Evolutionary conservation across 306 rosid genomes (phyloP), one percentile per base, ranked within the genome.

Genomic region (Castanopsis chinensis): DNA sequence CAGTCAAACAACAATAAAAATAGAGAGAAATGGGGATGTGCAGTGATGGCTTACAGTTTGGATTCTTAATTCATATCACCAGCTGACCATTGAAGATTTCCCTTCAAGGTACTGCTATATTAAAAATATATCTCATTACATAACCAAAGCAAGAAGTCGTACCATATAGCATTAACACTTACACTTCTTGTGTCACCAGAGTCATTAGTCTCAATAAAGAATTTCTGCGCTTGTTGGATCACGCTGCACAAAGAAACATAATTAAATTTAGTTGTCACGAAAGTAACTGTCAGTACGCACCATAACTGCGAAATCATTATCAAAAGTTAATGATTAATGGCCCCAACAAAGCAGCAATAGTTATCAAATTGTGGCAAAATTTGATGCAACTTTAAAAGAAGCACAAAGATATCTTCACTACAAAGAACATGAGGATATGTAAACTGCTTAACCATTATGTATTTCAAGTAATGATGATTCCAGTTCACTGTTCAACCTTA

Each of bases 191-290:
- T 73, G 82, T 90, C 93, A 72, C 76, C 83, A 65, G 97, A 67
- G 72, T 94, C 97, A 70, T 80, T 76, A 70, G 71, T 85, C 91
- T 91, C 97, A 69, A 84, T 59, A 71, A 91, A 82, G 74, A 85
- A 86, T 74, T 87, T 94, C 69, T 94, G 97, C 30, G 89, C 86
- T 88, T 94, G 97, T 80, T 91, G 94, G 80, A 92, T 92, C 80
- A 86, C 83, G 76, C 98, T 94, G 94, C 92, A 83, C 28, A 71
- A 84, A 79, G 58, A 79, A 28, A 74, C 53, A 33, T 10, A 71
- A 65, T 63, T 57, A 55, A 71, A 27, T 23, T 59, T 76, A 75
- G 81, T 60, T 80, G 17, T 61, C 30, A 76, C 69, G 69, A 68
- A 73, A 80, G 83, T 20, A 82, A 82, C 68, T 45, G 67, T 33